Conservation (phyloP, 495 filamentous ascomycete genomes). For the Penicillium verhagenii region DNA sequence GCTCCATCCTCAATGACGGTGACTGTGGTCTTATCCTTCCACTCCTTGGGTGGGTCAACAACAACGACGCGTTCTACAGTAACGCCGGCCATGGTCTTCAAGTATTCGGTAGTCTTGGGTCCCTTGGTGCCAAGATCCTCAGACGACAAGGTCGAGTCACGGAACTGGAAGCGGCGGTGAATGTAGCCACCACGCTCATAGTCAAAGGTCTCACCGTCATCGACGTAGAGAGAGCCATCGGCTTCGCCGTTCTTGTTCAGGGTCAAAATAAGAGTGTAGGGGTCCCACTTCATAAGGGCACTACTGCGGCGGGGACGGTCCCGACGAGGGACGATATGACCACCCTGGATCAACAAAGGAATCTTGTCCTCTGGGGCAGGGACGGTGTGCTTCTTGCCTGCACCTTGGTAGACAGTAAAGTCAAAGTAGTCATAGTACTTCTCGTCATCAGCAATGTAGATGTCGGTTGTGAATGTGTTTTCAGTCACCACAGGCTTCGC, state of each 20-base stretch:
- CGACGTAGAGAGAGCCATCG: constrained; percentile 81
- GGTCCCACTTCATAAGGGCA: constrained; percentile 88
- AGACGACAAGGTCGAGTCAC: constrained; percentile 52
- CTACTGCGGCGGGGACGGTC: constrained; percentile 82
- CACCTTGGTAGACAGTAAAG: constrained; percentile 68
- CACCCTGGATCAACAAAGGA: constrained; percentile 86
- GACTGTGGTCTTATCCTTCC: constrained; percentile 67
- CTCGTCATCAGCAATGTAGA: constrained; percentile 84
- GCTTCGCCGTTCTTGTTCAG: constrained; percentile 70
- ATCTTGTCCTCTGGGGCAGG: constrained; percentile 79
- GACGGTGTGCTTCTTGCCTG: constrained; percentile 65
- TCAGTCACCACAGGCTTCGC: constrained; percentile 83
- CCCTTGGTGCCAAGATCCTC: constrained; percentile 47
- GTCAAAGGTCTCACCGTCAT: constrained; percentile 92
- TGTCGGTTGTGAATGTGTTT: constrained; percentile 65
- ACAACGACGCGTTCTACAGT: constrained; percentile 79
- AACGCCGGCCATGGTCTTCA: constrained; percentile 74
- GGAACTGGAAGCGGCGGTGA: constrained; percentile 72
- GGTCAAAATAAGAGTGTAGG: constrained; percentile 84
- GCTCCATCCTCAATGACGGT: constrained; percentile 67
- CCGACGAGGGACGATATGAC: constrained; percentile 86
- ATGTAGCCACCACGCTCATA: constrained; percentile 83
- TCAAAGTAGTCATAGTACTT: constrained; percentile 95
- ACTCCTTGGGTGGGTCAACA: constrained; percentile 70
- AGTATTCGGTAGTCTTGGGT: constrained; percentile 67